Percentiles rank a stretch among this genome's conserved stretches.
phyloP scores from a whole-genome alignment of 352 stramenopile genomes.

The Globisporangium camurandrum region DNA sequence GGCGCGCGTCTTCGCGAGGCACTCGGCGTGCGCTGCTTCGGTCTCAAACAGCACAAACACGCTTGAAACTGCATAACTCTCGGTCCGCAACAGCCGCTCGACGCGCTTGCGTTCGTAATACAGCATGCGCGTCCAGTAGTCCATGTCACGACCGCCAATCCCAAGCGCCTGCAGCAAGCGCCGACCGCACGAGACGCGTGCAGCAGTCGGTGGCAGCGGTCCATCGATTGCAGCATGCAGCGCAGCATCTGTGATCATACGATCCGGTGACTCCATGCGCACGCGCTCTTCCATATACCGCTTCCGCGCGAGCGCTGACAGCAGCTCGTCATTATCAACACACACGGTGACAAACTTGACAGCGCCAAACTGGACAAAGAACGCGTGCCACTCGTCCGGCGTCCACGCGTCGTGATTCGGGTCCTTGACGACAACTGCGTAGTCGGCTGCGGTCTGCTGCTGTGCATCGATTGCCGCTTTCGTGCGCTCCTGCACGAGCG shows the following conservation, averaged over 20 bases:
- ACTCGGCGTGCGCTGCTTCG: constrained; percentile 48
- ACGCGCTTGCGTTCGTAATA: constrained; percentile 35
- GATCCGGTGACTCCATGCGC: constrained; percentile 50
- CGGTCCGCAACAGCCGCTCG: constrained; percentile 20
- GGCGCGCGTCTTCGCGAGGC: constrained; percentile 37
- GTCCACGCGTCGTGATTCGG: constrained; percentile 56
- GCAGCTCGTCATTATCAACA: constrained; percentile 48
- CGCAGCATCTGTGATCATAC: constrained; percentile 15
- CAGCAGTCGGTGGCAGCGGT: constrained; percentile 18
- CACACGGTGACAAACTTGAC: constrained; percentile 69
- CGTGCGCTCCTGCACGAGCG: constrained; percentile 30
- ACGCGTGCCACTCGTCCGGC: constrained; percentile 57
- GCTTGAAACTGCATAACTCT: constrained; percentile 51
- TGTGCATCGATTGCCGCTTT: constrained; percentile 42
- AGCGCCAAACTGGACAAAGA: constrained; percentile 58
- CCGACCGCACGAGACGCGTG: constrained; percentile 14
- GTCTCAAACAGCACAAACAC: constrained; percentile 79
- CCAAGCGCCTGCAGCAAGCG: constrained; percentile 29
- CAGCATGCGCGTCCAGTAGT: constrained; percentile 54
- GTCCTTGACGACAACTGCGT: constrained; percentile 66
- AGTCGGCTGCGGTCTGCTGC: constrained; percentile 66
- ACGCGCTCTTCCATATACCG: constrained; percentile 67
- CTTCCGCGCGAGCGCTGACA: constrained; percentile 52
- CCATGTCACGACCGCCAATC: constrained; percentile 41
- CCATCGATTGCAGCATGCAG: constrained; percentile 31